A percentile compares a stretch with the other conserved stretches of the same genome.
phyloP scores from a whole-genome alignment of 148 eudicot genomes.

The Spergularia bocconei region DNA sequence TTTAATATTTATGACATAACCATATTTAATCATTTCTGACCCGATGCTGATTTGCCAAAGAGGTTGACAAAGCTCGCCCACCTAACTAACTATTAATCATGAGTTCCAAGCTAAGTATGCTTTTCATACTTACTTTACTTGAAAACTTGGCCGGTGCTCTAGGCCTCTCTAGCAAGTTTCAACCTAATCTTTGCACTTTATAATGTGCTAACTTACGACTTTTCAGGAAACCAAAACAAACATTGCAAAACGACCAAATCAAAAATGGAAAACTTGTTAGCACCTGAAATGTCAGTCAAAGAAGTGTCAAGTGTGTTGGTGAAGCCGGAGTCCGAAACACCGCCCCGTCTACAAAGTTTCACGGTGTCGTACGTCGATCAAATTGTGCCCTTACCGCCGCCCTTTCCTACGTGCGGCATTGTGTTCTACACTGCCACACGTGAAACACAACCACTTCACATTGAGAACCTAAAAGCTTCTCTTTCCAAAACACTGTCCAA shows the following conservation, averaged over 20 bases:
- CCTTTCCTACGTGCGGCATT: constrained; percentile 1
- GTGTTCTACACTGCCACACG: not conserved
- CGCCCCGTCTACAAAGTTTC: not conserved
- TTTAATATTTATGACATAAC: not conserved
- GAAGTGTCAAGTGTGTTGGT: not conserved
- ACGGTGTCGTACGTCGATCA: constrained; percentile 7
- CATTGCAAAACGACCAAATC: not conserved
- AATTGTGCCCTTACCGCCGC: not conserved
- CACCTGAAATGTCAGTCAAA: not conserved
- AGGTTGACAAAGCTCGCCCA: too few species aligned
- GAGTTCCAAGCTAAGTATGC: not conserved
- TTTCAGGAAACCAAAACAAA: not conserved
- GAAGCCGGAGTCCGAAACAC: constrained; percentile 9
- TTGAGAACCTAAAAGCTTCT: not conserved
- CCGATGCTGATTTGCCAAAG: not conserved
- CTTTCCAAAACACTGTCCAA: not conserved
- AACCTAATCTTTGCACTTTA: not conserved
- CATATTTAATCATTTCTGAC: not conserved
- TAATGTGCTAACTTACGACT: not conserved
- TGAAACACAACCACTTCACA: not conserved
- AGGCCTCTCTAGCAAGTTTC: too few species aligned
- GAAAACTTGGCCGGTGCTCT: too few species aligned
- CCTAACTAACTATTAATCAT: not conserved
- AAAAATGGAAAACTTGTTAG: not conserved
- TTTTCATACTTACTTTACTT: too few species aligned